These are phyloP conservation scores for Hypoxylon lienhwacheense DNA, from an alignment of 495 filamentous ascomycete genomes.

Conservation along the genomic window DNA sequence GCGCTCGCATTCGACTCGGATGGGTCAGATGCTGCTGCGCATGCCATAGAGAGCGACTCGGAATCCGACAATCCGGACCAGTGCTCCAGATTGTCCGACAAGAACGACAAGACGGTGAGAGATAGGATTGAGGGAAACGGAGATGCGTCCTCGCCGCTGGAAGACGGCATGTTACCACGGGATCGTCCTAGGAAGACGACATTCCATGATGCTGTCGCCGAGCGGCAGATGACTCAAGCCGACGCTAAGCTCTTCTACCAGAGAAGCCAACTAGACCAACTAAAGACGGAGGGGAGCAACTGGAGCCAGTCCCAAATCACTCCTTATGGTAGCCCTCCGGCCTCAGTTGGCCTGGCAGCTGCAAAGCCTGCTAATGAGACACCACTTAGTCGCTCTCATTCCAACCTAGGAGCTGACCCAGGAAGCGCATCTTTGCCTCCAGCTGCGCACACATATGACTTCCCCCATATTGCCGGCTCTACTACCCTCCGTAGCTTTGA, in stretches of 20 bases:
- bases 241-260: slow-evolving; percentile 97
- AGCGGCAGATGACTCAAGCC: slow-evolving; percentile 85
- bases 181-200: slow-evolving; percentile 79
- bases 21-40: slow-evolving; percentile 28
- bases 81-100: not conserved
- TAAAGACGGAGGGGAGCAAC: slow-evolving; percentile 48
- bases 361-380: slow-evolving; percentile 16
- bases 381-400: slow-evolving; percentile 10
- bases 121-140: slow-evolving; percentile 2
- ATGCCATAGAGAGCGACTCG: slow-evolving; percentile 28
- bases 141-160: slow-evolving; percentile 27
- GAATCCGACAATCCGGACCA: slow-evolving; percentile 10
- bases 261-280: slow-evolving; percentile 69
- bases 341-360: slow-evolving; percentile 18
- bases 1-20: slow-evolving; percentile 37
- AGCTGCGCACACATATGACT: slow-evolving; percentile 33
- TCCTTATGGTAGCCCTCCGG: slow-evolving; percentile 54
- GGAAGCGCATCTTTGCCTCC: slow-evolving; percentile 19
- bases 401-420: slow-evolving; percentile 9
- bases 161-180: slow-evolving; percentile 67
- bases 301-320: slow-evolving; percentile 52
- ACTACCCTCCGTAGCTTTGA: slow-evolving; percentile 23
- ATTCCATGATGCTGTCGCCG: slow-evolving; percentile 82
- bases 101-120: not conserved
- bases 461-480: slow-evolving; percentile 36